A percentile compares a stretch with the other conserved stretches of the same genome.
Conservation (phyloP, 129 eudicot genomes). For the Saposhnikovia divaricata region DNA sequence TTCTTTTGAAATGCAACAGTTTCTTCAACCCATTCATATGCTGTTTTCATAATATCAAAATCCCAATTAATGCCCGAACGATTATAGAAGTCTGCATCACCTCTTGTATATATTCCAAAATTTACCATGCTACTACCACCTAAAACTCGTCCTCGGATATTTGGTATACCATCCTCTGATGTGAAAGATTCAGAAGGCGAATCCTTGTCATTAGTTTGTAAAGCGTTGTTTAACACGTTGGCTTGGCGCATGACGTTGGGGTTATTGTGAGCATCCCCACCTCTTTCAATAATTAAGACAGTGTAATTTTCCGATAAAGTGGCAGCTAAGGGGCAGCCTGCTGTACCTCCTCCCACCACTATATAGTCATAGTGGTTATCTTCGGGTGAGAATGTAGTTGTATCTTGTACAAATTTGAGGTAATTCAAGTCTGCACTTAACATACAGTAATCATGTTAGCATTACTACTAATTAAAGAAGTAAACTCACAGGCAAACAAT, state of each 20-base stretch:
- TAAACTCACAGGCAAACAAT: too few relatives aligned
- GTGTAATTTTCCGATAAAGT: conserved; percentile 27
- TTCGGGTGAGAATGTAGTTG: neutral
- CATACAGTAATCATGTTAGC: neutral
- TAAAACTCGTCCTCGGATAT: conserved; percentile 26
- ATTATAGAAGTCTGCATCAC: conserved; percentile 16
- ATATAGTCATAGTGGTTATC: conserved; percentile 25
- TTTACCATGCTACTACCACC: conserved; percentile 31
- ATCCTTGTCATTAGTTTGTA: conserved; percentile 5
- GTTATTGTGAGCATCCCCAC: conserved; percentile 23
- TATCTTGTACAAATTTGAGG: neutral
- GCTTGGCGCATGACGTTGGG: conserved; percentile 1
- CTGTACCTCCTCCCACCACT: conserved; percentile 37
- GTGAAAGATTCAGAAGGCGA: conserved; percentile 30
- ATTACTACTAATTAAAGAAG: neutral
- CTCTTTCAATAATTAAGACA: conserved; percentile 35
- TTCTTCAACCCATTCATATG: conserved; percentile 39
- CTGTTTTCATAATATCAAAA: neutral
- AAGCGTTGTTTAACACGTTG: conserved; percentile 10
- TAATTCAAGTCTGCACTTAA: neutral
- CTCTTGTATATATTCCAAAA: conserved; percentile 23
- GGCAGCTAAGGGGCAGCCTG: conserved; percentile 30
- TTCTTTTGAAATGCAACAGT: conserved; percentile 14
- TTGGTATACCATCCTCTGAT: conserved; percentile 25
- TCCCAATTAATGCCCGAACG: conserved; percentile 21